Percentiles rank a stretch among this genome's conserved stretches.
These are phyloP conservation scores for Polyporus tsugae DNA, from an alignment of 1,284 basidiomycete genomes.

Conservation along the genomic window DNA sequence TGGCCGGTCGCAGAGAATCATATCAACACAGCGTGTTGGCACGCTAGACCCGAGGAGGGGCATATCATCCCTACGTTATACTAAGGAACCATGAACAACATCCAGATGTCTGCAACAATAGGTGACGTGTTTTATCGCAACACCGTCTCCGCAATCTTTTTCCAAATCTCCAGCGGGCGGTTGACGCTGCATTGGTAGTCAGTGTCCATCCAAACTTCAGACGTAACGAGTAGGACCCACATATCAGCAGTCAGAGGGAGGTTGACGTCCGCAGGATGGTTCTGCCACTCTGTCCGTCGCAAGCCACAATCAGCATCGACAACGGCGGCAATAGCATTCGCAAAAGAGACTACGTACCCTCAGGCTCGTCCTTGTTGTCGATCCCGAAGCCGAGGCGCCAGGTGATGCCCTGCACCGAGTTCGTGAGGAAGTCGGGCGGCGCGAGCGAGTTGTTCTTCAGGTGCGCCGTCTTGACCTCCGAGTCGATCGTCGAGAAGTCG, in stretches of 20 bases:
- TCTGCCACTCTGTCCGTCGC: slow-evolving; percentile 60
- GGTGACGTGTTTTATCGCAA: slow-evolving; percentile 21
- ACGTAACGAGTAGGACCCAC: slow-evolving; percentile 43
- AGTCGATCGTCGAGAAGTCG: slow-evolving; percentile 62
- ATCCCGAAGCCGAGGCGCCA: slow-evolving; percentile 71
- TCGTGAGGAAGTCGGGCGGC: slow-evolving; percentile 64
- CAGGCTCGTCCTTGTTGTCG: slow-evolving; percentile 56
- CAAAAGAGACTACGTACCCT: slow-evolving; percentile 49
- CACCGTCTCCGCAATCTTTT: slow-evolving; percentile 46
- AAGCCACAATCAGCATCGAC: slow-evolving; percentile 10
- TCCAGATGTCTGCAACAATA: background rate
- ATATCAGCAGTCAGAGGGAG: slow-evolving; percentile 56
- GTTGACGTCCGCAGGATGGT: slow-evolving; percentile 60
- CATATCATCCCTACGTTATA: slow-evolving; percentile 1
- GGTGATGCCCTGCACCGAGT: slow-evolving; percentile 65
- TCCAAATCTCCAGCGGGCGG: slow-evolving; percentile 59
- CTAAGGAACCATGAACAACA: background rate
- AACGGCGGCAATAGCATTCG: background rate
- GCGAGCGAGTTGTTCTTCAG: slow-evolving; percentile 65
- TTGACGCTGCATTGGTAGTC: slow-evolving; percentile 46
- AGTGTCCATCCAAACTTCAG: background rate
- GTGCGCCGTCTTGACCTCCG: slow-evolving; percentile 62
- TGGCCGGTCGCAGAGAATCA: background rate
- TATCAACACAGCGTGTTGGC: too few species aligned
- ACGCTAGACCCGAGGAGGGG: background rate